These are phyloP conservation scores for Fonsecaea erecta DNA, from an alignment of 2,329 filamentous ascomycete species.

Conservation along the genomic window DNA sequence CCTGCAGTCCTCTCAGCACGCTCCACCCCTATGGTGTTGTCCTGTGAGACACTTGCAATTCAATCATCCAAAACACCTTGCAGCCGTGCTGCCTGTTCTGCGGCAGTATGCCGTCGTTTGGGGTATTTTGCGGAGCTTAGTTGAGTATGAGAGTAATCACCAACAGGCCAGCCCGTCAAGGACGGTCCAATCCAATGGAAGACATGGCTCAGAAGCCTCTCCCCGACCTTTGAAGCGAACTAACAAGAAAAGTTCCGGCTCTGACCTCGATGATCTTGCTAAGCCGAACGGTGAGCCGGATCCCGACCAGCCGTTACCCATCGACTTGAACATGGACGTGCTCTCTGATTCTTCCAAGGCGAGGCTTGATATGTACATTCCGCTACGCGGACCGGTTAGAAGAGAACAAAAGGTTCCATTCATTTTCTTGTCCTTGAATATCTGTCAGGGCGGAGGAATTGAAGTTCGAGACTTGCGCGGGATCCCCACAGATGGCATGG, in stretches of 20 bases:
- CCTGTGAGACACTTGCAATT: conserved; percentile 49
- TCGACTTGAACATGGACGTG: conserved; percentile 35
- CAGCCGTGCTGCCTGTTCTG: conserved; percentile 50
- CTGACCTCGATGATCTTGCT: conserved; percentile 63
- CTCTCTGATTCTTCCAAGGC: conserved; percentile 31
- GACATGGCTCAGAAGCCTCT: conserved; percentile 33
- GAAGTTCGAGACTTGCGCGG: conserved; percentile 47
- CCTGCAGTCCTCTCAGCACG: conserved; percentile 48
- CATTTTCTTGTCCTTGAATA: conserved; percentile 41
- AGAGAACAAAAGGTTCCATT: conserved; percentile 17
- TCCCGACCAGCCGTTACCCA: conserved; percentile 21
- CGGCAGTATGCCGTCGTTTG: conserved; percentile 52
- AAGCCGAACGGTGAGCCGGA: conserved; percentile 15
- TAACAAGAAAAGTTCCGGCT: conserved; percentile 48
- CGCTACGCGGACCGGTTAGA: conserved; percentile 14
- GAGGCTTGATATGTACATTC: conserved; percentile 32
- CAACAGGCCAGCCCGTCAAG: conserved; percentile 21
- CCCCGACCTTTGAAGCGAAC: conserved; percentile 40
- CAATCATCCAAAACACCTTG: conserved; percentile 52
- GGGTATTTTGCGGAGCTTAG: conserved; percentile 46
- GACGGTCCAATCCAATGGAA: conserved; percentile 33
- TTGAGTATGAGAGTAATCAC: conserved; percentile 37
- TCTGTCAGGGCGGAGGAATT: conserved; percentile 49
- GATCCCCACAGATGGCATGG: conserved; percentile 39
- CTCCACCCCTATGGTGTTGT: conserved; percentile 32